These are phyloP conservation scores for Aurifilum marmelostoma DNA, from an alignment of 2,329 filamentous ascomycete species.

Conservation along the genomic window DNA sequence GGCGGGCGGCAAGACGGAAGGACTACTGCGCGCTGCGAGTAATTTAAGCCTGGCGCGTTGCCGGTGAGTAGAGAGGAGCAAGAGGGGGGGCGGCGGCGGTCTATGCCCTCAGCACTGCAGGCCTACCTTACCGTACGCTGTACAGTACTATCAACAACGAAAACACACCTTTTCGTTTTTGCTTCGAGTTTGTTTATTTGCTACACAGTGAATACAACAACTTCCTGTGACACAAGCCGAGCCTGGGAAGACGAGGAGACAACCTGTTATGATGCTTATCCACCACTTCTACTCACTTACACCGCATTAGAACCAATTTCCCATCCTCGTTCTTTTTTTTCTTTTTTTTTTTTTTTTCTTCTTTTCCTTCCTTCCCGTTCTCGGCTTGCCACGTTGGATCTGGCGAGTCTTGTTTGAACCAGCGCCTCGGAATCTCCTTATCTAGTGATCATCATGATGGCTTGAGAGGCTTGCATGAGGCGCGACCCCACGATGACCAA, in stretches of 20 bases:
- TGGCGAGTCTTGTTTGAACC: too few species aligned
- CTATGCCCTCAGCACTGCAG: too few species aligned
- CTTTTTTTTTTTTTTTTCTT: not conserved
- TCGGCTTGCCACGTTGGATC: too few species aligned
- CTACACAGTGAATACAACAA: not conserved
- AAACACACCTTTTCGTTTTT: too few species aligned
- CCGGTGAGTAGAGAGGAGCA: too few species aligned
- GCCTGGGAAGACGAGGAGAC: too few species aligned
- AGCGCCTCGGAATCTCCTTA: not conserved
- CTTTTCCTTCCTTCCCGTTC: not conserved
- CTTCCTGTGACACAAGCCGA: too few species aligned
- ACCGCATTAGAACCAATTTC: not conserved
- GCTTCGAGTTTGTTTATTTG: not conserved
- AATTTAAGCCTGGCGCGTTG: too few species aligned
- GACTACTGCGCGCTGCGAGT: conserved; percentile 6
- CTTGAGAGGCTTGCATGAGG: not conserved
- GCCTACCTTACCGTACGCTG: too few species aligned
- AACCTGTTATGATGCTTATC: not conserved
- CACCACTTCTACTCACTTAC: not conserved
- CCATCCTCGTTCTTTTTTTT: not conserved
- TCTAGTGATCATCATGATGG: not conserved
- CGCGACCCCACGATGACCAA: not conserved
- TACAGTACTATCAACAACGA: too few species aligned
- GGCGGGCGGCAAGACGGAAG: not conserved
- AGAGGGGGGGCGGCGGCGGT: too few species aligned